Evolutionary conservation across 768 basidiomycete genomes (phyloP), one percentile per base, ranked within the genome.

Genomic region (Lactifluus pinguis): DNA sequence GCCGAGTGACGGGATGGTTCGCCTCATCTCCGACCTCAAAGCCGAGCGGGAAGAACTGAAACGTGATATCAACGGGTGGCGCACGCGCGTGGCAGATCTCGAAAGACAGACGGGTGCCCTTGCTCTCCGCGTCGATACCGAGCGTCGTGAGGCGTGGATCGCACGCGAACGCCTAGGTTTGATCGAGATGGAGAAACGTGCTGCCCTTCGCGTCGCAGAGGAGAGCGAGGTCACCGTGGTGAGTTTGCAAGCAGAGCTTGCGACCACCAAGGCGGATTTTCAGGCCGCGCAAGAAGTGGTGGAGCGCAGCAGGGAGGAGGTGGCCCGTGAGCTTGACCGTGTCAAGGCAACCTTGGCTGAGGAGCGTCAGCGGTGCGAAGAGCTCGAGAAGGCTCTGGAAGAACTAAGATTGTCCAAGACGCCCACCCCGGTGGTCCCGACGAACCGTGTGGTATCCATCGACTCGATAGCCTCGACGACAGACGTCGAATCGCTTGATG

Each of bases 21-120:
- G 79, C 65, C 78, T 89, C 41, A 77, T 92, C 55, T 77, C 85
- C 3, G 89, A 91, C 69, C 78, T 92, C 67, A 92, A 93, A 71
- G 80, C 85, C 13, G 94, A 98, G 72, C 79, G 95, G 34, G 95
- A 98, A 68, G 87, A 92, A 60, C 77, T 98, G 53, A 87, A 86
- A 71, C 83, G 84, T 54, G 94, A 98, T 71, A 85, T 93, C 0
- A 87, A 92, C 65, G 89, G 87, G 0, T 95, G 93, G 92, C 80
- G 89, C 62, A 78, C 73, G 38, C 80, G 94, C 25, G 88, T 93
- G 50, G 77, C 76, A 14, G 86, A 89, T 68, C 77, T 91, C 67
- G 90, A 95, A 67, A 84, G 82, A 57, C 85, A 86, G 65, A 73
- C 84, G 25, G 75, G 77, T 45, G 74, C 84, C 41, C 80, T 95